These are phyloP conservation scores for Aegilops umbellulata DNA, from an alignment of 176 grass and related monocot species.

Conservation along the genomic window DNA sequence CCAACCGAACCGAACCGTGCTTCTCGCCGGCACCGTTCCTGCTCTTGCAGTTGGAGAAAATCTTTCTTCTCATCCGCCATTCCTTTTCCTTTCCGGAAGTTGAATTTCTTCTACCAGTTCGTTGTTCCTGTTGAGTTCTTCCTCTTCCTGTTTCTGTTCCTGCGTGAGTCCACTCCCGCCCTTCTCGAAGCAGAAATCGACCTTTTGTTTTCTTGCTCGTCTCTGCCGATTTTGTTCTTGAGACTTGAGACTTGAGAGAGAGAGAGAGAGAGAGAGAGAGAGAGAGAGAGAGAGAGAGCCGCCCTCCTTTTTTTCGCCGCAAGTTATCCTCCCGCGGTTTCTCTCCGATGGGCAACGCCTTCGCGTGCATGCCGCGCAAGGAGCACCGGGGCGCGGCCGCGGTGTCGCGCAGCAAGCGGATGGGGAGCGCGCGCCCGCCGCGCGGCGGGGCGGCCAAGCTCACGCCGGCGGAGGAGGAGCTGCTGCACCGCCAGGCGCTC, in stretches of 20 bases:
- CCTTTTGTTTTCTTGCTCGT: background rate
- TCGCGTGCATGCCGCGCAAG: conserved; percentile 60
- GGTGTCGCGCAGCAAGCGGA: conserved; percentile 66
- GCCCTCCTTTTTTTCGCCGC: conserved; percentile 7
- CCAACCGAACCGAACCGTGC: background rate
- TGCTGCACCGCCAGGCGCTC: conserved; percentile 85
- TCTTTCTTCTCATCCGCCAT: conserved; percentile 17
- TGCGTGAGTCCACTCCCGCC: background rate
- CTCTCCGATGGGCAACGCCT: conserved; percentile 73
- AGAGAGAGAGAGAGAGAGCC: background rate
- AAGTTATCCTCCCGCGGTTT: background rate
- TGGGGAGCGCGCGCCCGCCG: conserved; percentile 47
- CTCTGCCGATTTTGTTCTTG: conserved; percentile 21
- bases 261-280: background rate
- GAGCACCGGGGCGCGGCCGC: conserved; percentile 22
- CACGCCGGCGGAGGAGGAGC: conserved; percentile 82
- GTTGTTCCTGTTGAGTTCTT: background rate
- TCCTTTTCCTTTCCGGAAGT: background rate
- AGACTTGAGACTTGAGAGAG: no score
- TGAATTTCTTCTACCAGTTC: background rate
- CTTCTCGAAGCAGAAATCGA: background rate
- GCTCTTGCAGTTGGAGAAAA: background rate
- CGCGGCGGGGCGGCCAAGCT: conserved; percentile 60
- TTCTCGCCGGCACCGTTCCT: background rate
- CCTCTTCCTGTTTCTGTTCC: background rate